These are phyloP conservation scores for Coniferiporia weirii DNA, from an alignment of 1,284 basidiomycete species.

Conservation along the genomic window DNA sequence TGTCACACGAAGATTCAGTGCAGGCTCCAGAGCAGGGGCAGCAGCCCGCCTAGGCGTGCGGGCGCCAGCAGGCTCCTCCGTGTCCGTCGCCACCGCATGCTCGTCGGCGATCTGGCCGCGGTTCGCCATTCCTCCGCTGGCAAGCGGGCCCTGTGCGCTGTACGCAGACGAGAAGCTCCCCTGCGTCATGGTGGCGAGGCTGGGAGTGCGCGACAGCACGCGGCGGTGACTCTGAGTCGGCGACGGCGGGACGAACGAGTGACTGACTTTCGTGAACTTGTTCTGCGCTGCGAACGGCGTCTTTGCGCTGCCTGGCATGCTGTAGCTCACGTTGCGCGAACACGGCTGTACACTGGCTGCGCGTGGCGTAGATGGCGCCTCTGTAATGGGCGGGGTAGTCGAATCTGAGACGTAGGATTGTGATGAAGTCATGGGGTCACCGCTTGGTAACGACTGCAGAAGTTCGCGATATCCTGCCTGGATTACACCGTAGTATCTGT, in stretches of 20 bases:
- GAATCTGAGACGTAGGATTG: conserved; percentile 3
- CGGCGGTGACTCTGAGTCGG: conserved; percentile 23
- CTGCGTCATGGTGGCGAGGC: neutral
- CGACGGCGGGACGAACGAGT: conserved; percentile 31
- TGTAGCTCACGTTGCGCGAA: conserved; percentile 7
- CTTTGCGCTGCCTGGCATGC: conserved; percentile 1
- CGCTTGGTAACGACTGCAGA: conserved; percentile 31
- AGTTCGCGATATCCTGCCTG: conserved; percentile 63
- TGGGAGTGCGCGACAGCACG: neutral
- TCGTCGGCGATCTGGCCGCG: neutral
- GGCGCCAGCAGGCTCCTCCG: neutral
- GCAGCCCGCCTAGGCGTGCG: neutral
- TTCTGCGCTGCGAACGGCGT: conserved; percentile 29
- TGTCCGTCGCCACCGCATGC: neutral
- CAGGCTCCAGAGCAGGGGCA: neutral
- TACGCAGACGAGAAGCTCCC: neutral
- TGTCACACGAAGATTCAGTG: neutral
- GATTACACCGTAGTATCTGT: conserved; percentile 48
- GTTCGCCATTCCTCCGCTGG: neutral
- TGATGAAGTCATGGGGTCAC: neutral
- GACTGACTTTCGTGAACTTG: conserved; percentile 40
- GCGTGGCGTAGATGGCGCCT: conserved; percentile 12
- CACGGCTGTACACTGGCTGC: neutral
- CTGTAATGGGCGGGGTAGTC: conserved; percentile 5
- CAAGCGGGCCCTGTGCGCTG: neutral